Evolutionary conservation across 352 stramenopile species (phyloP).

Genomic region (Globisporangium heterothallicum): DNA sequence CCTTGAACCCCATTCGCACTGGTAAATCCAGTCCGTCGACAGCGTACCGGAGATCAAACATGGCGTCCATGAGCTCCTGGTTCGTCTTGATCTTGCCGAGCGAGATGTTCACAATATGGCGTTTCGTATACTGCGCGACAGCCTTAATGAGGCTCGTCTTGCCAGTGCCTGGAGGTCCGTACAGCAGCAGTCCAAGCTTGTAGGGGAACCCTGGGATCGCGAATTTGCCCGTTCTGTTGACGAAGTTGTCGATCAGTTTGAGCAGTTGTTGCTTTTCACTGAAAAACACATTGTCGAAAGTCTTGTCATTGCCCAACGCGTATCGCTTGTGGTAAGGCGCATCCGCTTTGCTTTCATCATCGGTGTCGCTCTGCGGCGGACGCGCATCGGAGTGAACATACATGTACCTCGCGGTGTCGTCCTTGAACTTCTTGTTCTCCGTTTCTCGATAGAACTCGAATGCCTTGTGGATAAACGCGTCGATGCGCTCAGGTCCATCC

Average conservation of each 20-base stretch:
- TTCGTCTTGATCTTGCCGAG: constrained; percentile 77
- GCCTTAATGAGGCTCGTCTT: constrained; percentile 91
- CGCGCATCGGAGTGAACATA: constrained; percentile 27
- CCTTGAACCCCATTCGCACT: constrained; percentile 64
- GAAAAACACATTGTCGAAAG: constrained; percentile 88
- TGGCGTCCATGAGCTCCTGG: constrained; percentile 74
- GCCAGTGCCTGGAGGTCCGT: constrained; percentile 83
- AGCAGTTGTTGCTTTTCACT: constrained; percentile 69
- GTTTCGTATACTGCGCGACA: constrained; percentile 69
- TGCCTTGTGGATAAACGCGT: constrained; percentile 1
- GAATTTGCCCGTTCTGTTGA: constrained; percentile 69
- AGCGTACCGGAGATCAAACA: constrained; percentile 72
- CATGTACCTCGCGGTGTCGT: constrained; percentile 29
- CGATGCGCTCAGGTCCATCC: background rate
- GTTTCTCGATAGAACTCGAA: background rate
- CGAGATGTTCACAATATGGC: constrained; percentile 76
- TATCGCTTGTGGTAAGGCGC: constrained; percentile 57
- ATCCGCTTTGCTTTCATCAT: background rate
- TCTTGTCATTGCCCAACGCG: constrained; percentile 80
- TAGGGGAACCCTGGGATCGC: constrained; percentile 85
- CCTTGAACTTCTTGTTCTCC: constrained; percentile 10
- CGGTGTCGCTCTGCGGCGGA: constrained; percentile 5
- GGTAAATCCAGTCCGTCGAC: constrained; percentile 61
- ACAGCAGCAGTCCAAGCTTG: constrained; percentile 84
- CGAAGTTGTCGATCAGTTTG: constrained; percentile 73